Percentiles rank a stretch among this genome's conserved stretches.
Conservation (phyloP, 2,329 filamentous ascomycete genomes). For the Botrytis aclada region DNA sequence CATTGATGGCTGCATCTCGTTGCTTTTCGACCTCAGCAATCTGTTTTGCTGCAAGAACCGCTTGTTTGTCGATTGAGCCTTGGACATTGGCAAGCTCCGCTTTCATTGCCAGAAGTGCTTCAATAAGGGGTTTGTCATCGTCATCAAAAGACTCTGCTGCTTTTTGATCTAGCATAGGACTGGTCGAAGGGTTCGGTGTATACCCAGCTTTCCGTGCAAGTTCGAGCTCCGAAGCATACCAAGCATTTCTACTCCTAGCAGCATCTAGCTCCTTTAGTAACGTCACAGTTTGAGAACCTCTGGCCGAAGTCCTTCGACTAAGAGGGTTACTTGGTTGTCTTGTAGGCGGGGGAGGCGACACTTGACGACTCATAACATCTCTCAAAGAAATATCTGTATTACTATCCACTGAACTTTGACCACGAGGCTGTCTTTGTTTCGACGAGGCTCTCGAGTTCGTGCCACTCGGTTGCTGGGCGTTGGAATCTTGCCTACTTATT, state of each 20-base stretch:
- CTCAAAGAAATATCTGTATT: constrained; percentile 53
- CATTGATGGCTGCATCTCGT: constrained; percentile 87
- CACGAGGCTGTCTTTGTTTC: constrained; percentile 53
- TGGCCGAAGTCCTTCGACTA: constrained; percentile 56
- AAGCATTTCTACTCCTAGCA: constrained; percentile 83
- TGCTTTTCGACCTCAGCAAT: constrained; percentile 95
- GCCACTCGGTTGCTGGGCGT: constrained; percentile 29
- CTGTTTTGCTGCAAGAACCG: constrained; percentile 76
- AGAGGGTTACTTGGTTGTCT: constrained; percentile 59
- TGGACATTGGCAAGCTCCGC: constrained; percentile 88
- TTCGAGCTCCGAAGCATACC: constrained; percentile 94
- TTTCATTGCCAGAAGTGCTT: constrained; percentile 89
- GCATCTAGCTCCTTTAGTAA: constrained; percentile 84
- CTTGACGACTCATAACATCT: constrained; percentile 44
- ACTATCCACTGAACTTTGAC: constrained; percentile 67
- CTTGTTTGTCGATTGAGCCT: constrained; percentile 82
- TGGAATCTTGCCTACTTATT: constrained; percentile 26
- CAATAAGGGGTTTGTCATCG: constrained; percentile 86
- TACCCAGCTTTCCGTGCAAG: constrained; percentile 90
- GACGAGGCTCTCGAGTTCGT: constrained; percentile 42
- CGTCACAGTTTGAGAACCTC: constrained; percentile 60
- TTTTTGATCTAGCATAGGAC: constrained; percentile 72
- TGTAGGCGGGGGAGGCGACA: constrained; percentile 57
- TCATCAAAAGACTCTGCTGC: constrained; percentile 79
- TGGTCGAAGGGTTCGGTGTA: constrained; percentile 65